Percentiles rank a stretch among this genome's conserved stretches.
Conservation (phyloP, 1,284 basidiomycete species). For the Pseudozyma sp. region DNA sequence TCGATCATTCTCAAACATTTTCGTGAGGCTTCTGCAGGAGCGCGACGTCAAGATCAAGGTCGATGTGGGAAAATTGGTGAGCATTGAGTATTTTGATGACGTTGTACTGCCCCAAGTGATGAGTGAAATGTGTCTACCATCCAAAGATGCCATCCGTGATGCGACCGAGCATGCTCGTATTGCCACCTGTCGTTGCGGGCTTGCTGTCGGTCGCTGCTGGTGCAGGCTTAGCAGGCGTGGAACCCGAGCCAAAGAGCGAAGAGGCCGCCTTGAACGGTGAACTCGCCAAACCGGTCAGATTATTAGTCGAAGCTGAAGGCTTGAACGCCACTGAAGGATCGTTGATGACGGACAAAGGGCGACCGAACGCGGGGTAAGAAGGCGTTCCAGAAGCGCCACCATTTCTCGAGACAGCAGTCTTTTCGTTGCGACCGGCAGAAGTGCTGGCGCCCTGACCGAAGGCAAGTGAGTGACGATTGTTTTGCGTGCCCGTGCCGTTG, state of each 20-base stretch:
- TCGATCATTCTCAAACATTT: too few species aligned
- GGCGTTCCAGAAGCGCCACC: constrained; percentile 11
- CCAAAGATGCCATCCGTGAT: constrained; percentile 63
- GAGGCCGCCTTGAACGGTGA: constrained; percentile 51
- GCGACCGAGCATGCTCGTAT: constrained; percentile 43
- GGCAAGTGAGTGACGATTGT: constrained; percentile 31
- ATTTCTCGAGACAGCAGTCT: neutral
- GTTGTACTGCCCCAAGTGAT: neutral
- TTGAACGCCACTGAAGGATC: constrained; percentile 43
- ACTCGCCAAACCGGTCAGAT: constrained; percentile 24
- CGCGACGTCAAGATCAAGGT: too few species aligned
- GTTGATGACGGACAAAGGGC: constrained; percentile 46
- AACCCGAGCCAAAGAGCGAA: constrained; percentile 39
- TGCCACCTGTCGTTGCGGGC: constrained; percentile 9
- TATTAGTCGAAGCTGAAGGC: constrained; percentile 30
- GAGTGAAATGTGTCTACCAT: constrained; percentile 30
- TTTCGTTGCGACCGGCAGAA: constrained; percentile 14
- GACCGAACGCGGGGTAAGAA: constrained; percentile 38
- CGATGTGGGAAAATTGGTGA: too few species aligned
- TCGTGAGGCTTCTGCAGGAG: too few species aligned
- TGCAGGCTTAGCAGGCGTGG: constrained; percentile 22
- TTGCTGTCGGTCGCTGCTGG: constrained; percentile 15
- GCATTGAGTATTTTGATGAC: too few species aligned
- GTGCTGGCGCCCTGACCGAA: constrained; percentile 20
- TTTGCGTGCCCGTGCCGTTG: constrained; percentile 4